Percentiles rank a stretch among this genome's conserved stretches.
Evolutionary conservation across 495 filamentous ascomycete species (phyloP).

Genomic region (Penicillium macrosclerotiorum): DNA sequence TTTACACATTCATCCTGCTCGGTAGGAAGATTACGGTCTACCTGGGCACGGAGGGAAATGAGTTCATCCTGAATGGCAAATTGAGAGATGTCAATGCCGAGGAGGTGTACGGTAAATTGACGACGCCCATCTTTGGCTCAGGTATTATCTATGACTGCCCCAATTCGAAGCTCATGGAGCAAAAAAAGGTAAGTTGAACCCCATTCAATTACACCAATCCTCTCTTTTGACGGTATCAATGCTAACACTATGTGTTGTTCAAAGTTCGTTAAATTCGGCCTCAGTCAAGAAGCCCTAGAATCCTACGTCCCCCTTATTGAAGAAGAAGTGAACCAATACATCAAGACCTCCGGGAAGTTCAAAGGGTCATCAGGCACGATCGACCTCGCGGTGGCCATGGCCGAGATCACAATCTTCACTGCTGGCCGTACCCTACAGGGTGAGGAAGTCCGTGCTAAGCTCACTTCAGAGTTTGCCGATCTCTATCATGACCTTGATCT

Average conservation of each 20-base stretch:
- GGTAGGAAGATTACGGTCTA: conserved; percentile 75
- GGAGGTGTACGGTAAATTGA: conserved; percentile 77
- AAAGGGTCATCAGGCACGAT: conserved; percentile 62
- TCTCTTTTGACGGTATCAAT: too few species aligned
- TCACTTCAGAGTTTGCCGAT: conserved; percentile 62
- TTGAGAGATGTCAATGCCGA: conserved; percentile 77
- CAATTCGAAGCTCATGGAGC: conserved; percentile 81
- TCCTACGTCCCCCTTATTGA: conserved; percentile 77
- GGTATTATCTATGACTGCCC: conserved; percentile 89
- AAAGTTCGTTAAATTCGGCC: conserved; percentile 83
- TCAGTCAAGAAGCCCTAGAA: conserved; percentile 72
- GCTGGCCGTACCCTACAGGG: conserved; percentile 79
- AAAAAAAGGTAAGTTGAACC: conserved; percentile 56
- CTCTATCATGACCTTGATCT: conserved; percentile 82
- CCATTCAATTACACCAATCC: neutral
- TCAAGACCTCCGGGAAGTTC: conserved; percentile 64
- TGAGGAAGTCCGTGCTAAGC: conserved; percentile 71
- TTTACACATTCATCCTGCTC: conserved; percentile 76
- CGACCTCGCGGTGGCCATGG: conserved; percentile 68
- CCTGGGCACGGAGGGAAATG: conserved; percentile 75
- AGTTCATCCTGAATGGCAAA: conserved; percentile 86
- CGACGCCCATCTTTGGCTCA: conserved; percentile 81
- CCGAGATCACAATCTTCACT: conserved; percentile 83
- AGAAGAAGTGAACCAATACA: conserved; percentile 67
- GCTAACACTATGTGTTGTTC: neutral